These are phyloP conservation scores for Cladophialophora carrionii DNA, from an alignment of 2,329 filamentous ascomycete species.

Conservation along the genomic window DNA sequence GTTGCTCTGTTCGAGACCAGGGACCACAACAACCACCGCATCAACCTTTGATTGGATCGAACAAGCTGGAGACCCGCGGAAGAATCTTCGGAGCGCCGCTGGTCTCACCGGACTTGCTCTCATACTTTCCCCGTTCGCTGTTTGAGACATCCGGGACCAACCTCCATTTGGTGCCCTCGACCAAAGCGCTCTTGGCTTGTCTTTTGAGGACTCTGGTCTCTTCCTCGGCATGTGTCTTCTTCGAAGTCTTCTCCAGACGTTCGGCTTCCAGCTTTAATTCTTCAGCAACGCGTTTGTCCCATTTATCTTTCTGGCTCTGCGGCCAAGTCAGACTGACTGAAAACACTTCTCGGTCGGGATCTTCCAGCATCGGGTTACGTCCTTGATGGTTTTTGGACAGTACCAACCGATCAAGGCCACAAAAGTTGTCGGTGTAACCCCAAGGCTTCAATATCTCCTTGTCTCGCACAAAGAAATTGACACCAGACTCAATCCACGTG, in stretches of 20 bases:
- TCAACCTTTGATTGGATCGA: slow-evolving; percentile 8
- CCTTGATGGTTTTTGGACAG: slow-evolving; percentile 32
- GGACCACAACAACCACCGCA: not conserved
- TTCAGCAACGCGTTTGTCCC: slow-evolving; percentile 23
- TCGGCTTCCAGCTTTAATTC: slow-evolving; percentile 22
- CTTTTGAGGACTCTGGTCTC: slow-evolving; percentile 20
- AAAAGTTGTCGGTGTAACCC: slow-evolving; percentile 39
- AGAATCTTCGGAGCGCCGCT: slow-evolving; percentile 16
- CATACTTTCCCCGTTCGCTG: slow-evolving; percentile 16
- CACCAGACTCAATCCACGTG: slow-evolving; percentile 36
- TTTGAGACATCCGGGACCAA: slow-evolving; percentile 22
- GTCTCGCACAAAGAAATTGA: slow-evolving; percentile 34
- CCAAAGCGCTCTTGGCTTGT: slow-evolving; percentile 21
- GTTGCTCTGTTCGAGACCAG: not conserved
- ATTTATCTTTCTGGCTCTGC: slow-evolving; percentile 37
- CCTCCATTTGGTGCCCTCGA: slow-evolving; percentile 27
- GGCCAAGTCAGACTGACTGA: slow-evolving; percentile 38
- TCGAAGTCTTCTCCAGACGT: slow-evolving; percentile 21
- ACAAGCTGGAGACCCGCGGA: slow-evolving; percentile 27
- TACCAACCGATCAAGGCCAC: slow-evolving; percentile 37
- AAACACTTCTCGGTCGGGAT: slow-evolving; percentile 38
- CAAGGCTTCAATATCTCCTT: slow-evolving; percentile 32
- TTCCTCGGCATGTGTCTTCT: slow-evolving; percentile 20
- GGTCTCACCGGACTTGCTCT: slow-evolving; percentile 16
- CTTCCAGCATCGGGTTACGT: slow-evolving; percentile 38